phyloP scores from a whole-genome alignment of 1,284 basidiomycete genomes.

The Puccinia triticina region DNA sequence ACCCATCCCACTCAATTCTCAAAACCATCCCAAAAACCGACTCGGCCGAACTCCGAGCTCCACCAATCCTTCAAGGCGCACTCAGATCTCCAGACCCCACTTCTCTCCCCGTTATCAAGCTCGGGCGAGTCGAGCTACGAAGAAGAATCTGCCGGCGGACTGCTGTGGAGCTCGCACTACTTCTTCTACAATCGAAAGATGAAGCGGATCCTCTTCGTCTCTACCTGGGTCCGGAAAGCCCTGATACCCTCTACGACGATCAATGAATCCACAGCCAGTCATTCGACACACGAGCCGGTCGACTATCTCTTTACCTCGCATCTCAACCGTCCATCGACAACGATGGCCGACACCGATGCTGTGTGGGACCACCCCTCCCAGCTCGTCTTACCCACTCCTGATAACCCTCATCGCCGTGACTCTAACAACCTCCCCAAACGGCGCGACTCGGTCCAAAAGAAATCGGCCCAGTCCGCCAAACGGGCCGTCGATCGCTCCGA shows the following conservation, averaged over 20 bases:
- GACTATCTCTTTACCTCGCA: slow-evolving; percentile 3
- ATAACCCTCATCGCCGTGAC: background rate
- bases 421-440: slow-evolving; percentile 20
- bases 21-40: background rate
- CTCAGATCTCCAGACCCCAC: background rate
- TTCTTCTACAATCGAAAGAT: slow-evolving; percentile 91
- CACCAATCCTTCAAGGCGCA: background rate
- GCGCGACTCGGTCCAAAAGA: background rate
- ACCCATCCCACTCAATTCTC: background rate
- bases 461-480: background rate
- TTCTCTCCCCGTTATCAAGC: background rate
- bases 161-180: slow-evolving; percentile 96
- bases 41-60: background rate
- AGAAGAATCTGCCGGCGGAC: slow-evolving; percentile 69
- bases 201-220: slow-evolving; percentile 90
- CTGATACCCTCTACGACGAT: slow-evolving; percentile 4
- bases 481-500: slow-evolving; percentile 12
- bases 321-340: background rate
- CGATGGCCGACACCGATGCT: background rate
- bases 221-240: slow-evolving; percentile 81
- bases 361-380: background rate
- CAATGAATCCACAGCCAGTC: slow-evolving; percentile 11
- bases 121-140: slow-evolving; percentile 52
- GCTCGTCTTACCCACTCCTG: background rate
- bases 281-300: background rate